phyloP scores from a whole-genome alignment of 2,329 filamentous ascomycete genomes.

The Venturia nashicola region DNA sequence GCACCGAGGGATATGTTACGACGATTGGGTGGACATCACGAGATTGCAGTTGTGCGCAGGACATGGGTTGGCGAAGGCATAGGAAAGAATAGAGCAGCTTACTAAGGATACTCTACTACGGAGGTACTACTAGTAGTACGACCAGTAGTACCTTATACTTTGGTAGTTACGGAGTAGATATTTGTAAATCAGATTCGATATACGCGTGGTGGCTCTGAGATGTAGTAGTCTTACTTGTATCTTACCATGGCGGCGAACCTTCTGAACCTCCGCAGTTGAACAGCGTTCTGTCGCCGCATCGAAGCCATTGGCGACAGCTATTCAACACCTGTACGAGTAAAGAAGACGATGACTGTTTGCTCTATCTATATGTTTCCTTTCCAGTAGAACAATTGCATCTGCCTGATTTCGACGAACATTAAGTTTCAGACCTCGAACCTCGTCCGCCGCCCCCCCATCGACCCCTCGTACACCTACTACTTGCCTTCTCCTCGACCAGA shows the following conservation, averaged over 20 bases:
- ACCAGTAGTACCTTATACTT: too few species aligned
- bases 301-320: not conserved
- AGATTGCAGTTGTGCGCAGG: not conserved
- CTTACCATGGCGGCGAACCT: too few species aligned
- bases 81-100: too few species aligned
- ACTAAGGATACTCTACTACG: too few species aligned
- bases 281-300: too few species aligned
- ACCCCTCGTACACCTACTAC: not conserved
- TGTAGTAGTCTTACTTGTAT: too few species aligned
- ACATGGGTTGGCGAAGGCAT: not conserved
- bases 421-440: not conserved
- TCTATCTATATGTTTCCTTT: not conserved
- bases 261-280: too few species aligned
- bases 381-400: not conserved
- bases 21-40: not conserved
- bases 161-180: too few species aligned
- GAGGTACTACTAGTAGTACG: too few species aligned
- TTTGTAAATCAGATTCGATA: too few species aligned
- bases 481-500: not conserved
- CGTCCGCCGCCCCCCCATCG: not conserved
- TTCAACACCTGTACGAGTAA: not conserved
- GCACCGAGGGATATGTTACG: not conserved
- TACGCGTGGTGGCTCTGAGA: too few species aligned
- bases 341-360: not conserved
- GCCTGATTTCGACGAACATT: not conserved